A percentile compares a stretch with the other conserved stretches of the same genome.
Evolutionary conservation across 2,329 filamentous ascomycete genomes (phyloP).

Genomic region (Penicillium aurantiogriseum): DNA sequence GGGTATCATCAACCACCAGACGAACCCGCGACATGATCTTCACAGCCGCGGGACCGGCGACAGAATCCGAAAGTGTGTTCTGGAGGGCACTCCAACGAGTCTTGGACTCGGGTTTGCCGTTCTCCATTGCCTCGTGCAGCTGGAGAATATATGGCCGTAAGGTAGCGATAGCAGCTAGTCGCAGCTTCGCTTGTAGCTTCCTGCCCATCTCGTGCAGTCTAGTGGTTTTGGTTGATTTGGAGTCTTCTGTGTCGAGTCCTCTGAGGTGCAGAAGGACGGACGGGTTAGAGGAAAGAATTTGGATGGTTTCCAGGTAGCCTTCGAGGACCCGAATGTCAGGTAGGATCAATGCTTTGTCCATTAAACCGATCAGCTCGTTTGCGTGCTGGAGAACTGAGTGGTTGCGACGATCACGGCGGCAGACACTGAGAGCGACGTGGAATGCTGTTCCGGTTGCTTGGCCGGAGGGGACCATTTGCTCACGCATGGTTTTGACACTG

Average conservation of each 20-base stretch:
- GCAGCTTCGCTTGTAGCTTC: constrained; percentile 28
- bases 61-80: constrained; percentile 21
- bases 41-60: constrained; percentile 24
- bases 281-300: constrained; percentile 27
- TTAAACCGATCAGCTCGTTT: constrained; percentile 62
- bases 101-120: constrained; percentile 8
- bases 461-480: constrained; percentile 49
- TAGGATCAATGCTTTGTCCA: constrained; percentile 45
- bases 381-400: constrained; percentile 65
- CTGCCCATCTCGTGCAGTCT: constrained; percentile 27
- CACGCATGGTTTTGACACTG: constrained; percentile 58
- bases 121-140: constrained; percentile 30
- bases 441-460: constrained; percentile 57
- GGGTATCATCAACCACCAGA: constrained; percentile 37
- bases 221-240: neutral
- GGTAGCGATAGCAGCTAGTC: constrained; percentile 21
- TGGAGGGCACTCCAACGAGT: constrained; percentile 7
- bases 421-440: constrained; percentile 70
- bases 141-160: constrained; percentile 31
- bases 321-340: constrained; percentile 33
- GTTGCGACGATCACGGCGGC: constrained; percentile 74
- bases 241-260: constrained; percentile 24
- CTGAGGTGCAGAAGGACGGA: constrained; percentile 30
- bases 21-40: constrained; percentile 29
- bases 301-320: constrained; percentile 32